A percentile compares a stretch with the other conserved stretches of the same genome.
Evolutionary conservation across 2,329 filamentous ascomycete species (phyloP).

Genomic region (Claviceps arundinis): DNA sequence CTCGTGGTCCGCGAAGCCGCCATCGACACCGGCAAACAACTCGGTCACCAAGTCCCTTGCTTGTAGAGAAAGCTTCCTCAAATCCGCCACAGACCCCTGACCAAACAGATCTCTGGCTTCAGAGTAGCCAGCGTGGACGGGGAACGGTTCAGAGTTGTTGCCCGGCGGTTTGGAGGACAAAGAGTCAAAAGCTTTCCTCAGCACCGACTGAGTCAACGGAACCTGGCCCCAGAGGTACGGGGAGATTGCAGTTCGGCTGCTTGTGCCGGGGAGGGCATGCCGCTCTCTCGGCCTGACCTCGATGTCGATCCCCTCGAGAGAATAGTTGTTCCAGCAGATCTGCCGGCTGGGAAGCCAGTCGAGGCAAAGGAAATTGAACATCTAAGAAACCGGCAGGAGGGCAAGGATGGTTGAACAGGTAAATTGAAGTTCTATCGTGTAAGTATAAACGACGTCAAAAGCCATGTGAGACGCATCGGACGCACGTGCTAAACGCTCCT

Average conservation of each 20-base stretch:
- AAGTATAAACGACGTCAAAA: background rate
- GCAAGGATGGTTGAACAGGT: background rate
- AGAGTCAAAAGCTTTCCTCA: background rate
- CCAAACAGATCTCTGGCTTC: constrained; percentile 8
- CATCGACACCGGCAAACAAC: constrained; percentile 7
- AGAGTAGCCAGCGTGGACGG: constrained; percentile 7
- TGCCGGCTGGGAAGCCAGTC: background rate
- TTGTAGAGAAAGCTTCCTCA: constrained; percentile 6
- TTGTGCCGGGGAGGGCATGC: constrained; percentile 1
- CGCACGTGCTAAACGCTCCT: background rate
- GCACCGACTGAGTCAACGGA: constrained; percentile 1
- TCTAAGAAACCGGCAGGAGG: background rate
- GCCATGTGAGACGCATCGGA: background rate
- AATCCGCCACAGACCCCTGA: constrained; percentile 6
- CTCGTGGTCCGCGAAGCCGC: background rate
- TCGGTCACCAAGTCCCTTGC: constrained; percentile 5
- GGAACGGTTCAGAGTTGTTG: background rate
- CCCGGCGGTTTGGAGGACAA: background rate
- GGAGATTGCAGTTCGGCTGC: constrained; percentile 2
- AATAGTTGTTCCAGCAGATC: constrained; percentile 7
- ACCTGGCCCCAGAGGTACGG: constrained; percentile 8
- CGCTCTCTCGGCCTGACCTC: constrained; percentile 1
- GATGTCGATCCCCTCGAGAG: constrained; percentile 7
- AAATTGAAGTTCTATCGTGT: background rate
- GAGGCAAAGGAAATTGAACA: constrained; percentile 4